These are phyloP conservation scores for Neonectria neomacrospora DNA, from an alignment of 2,329 filamentous ascomycete genomes.

Conservation along the genomic window DNA sequence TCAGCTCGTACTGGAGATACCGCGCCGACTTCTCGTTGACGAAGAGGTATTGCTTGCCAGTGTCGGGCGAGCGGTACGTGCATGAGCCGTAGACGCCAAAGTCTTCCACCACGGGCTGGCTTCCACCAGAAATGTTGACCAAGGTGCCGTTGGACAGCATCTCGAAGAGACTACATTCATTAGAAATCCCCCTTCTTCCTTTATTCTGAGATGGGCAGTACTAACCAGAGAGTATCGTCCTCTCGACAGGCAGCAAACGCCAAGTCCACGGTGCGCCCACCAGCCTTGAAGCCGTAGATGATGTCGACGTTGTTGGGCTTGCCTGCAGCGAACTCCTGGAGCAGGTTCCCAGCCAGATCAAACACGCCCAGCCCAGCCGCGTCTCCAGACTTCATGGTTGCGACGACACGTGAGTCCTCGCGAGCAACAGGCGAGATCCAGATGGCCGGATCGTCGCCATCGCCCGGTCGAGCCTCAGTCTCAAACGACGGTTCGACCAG, in stretches of 20 bases:
- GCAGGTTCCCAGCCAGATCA: slow-evolving; percentile 58
- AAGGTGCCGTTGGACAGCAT: slow-evolving; percentile 59
- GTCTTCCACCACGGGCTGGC: slow-evolving; percentile 56
- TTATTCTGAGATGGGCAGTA: neutral
- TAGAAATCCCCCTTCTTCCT: slow-evolving; percentile 11
- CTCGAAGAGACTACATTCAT: slow-evolving; percentile 57
- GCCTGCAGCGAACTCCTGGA: slow-evolving; percentile 57
- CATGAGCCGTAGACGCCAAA: slow-evolving; percentile 65
- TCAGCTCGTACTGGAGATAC: slow-evolving; percentile 65
- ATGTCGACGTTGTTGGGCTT: slow-evolving; percentile 67
- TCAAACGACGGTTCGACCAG: slow-evolving; percentile 54
- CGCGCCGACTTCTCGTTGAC: slow-evolving; percentile 64
- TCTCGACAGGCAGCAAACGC: slow-evolving; percentile 62
- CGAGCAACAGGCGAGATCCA: slow-evolving; percentile 57
- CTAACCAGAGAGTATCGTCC: slow-evolving; percentile 64
- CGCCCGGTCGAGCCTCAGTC: slow-evolving; percentile 56
- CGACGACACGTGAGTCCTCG: slow-evolving; percentile 60
- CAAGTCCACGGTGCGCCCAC: slow-evolving; percentile 57
- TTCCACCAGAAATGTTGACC: slow-evolving; percentile 55
- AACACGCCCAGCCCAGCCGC: slow-evolving; percentile 62
- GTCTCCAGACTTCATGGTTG: slow-evolving; percentile 61
- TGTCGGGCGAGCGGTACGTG: slow-evolving; percentile 59
- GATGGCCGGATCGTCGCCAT: slow-evolving; percentile 61
- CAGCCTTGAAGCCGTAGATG: slow-evolving; percentile 60
- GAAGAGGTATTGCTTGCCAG: slow-evolving; percentile 63